A percentile compares a stretch with the other conserved stretches of the same genome.
phyloP scores from a whole-genome alignment of 352 stramenopile species.

The Globisporangium megalacanthum region DNA sequence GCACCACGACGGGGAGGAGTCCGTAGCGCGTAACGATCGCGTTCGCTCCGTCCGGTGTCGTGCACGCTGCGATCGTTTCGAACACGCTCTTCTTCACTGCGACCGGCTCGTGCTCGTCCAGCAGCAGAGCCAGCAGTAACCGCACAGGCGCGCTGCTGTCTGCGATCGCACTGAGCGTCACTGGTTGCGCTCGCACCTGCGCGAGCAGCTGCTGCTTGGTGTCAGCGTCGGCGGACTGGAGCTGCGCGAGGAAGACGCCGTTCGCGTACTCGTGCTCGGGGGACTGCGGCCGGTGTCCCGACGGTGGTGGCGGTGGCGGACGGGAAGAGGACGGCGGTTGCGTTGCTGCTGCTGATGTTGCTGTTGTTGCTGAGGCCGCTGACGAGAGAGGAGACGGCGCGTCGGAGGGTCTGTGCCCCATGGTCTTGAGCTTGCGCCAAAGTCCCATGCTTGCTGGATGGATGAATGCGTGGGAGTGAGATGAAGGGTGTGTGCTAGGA shows the following conservation, averaged over 20 bases:
- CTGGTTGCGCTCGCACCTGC: not conserved
- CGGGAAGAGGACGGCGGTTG: not conserved
- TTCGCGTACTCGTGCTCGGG: not conserved
- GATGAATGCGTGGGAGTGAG: too few species aligned
- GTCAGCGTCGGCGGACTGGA: not conserved
- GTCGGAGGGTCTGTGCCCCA: not conserved
- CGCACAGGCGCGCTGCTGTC: not conserved
- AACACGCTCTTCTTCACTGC: not conserved
- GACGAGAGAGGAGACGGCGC: not conserved
- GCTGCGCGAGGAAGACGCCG: not conserved
- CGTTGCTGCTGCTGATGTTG: not conserved
- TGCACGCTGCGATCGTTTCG: not conserved
- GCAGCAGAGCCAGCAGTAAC: not conserved
- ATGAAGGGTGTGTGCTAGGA: too few species aligned
- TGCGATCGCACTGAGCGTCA: not conserved
- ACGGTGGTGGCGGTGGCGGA: not conserved
- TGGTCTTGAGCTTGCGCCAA: not conserved
- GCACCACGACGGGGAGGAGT: not conserved
- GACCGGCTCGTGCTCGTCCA: not conserved
- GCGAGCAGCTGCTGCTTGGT: not conserved
- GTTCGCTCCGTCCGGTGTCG: not conserved
- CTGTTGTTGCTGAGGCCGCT: not conserved
- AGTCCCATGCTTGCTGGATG: not conserved
- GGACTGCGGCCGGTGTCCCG: not conserved
- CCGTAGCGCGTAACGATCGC: not conserved